These are phyloP conservation scores for Mangifera indica DNA, from an alignment of 345 rosid genomes.

Conservation along the genomic window DNA sequence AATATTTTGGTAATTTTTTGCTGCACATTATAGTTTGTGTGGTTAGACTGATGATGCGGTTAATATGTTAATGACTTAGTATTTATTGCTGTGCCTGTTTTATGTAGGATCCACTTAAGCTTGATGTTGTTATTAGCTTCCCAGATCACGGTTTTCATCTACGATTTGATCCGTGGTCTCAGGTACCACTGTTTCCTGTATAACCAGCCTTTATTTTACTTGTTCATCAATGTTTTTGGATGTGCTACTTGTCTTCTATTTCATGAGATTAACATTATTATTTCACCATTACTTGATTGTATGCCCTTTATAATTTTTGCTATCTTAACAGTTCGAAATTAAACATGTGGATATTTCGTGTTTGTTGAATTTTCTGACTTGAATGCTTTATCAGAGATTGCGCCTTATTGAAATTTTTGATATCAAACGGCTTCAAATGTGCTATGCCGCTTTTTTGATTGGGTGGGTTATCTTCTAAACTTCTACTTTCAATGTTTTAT, in stretches of 20 bases:
- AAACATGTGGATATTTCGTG: not conserved
- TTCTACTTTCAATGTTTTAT: not conserved
- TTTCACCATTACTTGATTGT: not conserved
- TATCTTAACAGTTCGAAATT: no score
- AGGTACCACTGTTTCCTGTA: conserved; percentile 60
- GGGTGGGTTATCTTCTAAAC: conserved; percentile 54
- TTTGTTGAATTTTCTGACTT: not conserved
- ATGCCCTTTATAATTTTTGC: no score
- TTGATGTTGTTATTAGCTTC: conserved; percentile 90
- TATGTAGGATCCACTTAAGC: conserved; percentile 76
- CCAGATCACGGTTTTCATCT: conserved; percentile 99
- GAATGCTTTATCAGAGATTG: conserved; percentile 60
- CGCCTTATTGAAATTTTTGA: conserved; percentile 87
- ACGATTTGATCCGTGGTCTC: conserved; percentile 98
- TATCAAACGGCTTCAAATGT: conserved; percentile 92
- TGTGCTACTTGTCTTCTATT: not conserved
- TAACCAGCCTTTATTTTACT: not conserved
- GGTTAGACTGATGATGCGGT: no score
- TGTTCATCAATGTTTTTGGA: not conserved
- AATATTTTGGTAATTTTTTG: not conserved
- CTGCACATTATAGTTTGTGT: not conserved
- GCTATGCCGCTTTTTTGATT: conserved; percentile 70
- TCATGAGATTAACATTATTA: not conserved
- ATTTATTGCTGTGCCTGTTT: conserved; percentile 13
- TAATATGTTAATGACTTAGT: no score